These are phyloP conservation scores for Mycena vulgaris DNA, from an alignment of 768 basidiomycete species.

Conservation along the genomic window DNA sequence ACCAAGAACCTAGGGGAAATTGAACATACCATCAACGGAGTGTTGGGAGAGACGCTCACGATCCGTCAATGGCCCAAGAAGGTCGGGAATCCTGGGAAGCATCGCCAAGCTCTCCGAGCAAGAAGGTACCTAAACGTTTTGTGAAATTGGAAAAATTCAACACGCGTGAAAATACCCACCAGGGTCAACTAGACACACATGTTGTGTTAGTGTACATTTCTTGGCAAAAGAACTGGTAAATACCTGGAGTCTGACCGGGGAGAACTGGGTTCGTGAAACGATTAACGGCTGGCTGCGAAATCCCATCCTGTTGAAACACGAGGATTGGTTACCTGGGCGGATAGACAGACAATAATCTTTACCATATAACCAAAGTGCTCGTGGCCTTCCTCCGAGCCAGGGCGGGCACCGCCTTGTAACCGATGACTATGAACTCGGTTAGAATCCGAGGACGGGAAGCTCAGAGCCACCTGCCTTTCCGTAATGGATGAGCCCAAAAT, in stretches of 20 bases:
- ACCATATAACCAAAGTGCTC: conserved; percentile 49
- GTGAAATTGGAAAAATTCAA: not conserved
- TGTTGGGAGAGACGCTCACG: conserved; percentile 17
- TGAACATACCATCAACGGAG: not conserved
- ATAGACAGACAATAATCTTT: not conserved
- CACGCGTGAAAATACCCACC: conserved; percentile 2
- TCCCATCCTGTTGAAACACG: conserved; percentile 34
- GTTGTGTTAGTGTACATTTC: not conserved
- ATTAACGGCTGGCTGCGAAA: conserved; percentile 41
- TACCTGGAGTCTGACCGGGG: conserved; percentile 38
- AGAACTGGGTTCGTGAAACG: conserved; percentile 36
- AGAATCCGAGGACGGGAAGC: not conserved
- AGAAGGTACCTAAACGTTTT: conserved; percentile 25
- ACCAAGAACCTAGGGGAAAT: conserved; percentile 19
- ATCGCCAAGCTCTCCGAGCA: conserved; percentile 47
- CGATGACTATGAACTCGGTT: conserved; percentile 19
- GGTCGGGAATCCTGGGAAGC: conserved; percentile 25
- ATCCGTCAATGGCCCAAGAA: conserved; percentile 42
- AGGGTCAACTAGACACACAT: conserved; percentile 3
- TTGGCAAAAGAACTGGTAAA: not conserved
- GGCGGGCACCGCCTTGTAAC: conserved; percentile 43
- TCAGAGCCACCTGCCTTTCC: conserved; percentile 24
- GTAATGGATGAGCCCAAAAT: conserved; percentile 39
- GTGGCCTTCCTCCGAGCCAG: conserved; percentile 43
- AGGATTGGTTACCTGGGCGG: not conserved